These are phyloP conservation scores for Malus asiatica DNA, from an alignment of 306 rosid genomes.

Conservation along the genomic window DNA sequence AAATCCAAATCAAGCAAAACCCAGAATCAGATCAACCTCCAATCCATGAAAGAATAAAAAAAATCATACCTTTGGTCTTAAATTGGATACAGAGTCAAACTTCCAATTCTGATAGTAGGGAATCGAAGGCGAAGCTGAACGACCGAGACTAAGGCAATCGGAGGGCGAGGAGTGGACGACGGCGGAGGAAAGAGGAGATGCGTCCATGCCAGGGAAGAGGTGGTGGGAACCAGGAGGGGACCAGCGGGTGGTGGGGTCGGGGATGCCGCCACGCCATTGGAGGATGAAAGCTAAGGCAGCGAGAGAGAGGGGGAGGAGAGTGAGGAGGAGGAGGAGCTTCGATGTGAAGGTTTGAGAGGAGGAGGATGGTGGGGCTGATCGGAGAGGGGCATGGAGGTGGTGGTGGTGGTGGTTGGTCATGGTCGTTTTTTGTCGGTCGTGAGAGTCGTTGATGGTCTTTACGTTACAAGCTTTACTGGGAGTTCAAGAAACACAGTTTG, in stretches of 20 bases:
- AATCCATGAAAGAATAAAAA: not conserved
- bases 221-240: slow-evolving; percentile 69
- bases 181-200: slow-evolving; percentile 64
- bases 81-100: slow-evolving; percentile 49
- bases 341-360: slow-evolving; percentile 49
- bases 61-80: slow-evolving; percentile 72
- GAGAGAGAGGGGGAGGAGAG: slow-evolving; percentile 78
- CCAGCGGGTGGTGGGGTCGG: slow-evolving; percentile 71
- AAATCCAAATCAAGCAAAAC: not conserved
- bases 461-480: not conserved
- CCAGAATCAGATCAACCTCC: slow-evolving; percentile 2
- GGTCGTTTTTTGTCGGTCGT: slow-evolving; percentile 2
- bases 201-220: slow-evolving; percentile 83
- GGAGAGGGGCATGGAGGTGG: slow-evolving; percentile 63
- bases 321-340: slow-evolving; percentile 72
- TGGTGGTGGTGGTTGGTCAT: slow-evolving; percentile 34
- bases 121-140: slow-evolving; percentile 57
- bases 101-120: slow-evolving; percentile 82
- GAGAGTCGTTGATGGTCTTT: not conserved
- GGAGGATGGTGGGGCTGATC: slow-evolving; percentile 29
- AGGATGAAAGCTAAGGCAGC: slow-evolving; percentile 84
- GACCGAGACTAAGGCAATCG: slow-evolving; percentile 66
- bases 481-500: no score
- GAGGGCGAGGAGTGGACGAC: slow-evolving; percentile 38
- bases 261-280: slow-evolving; percentile 97